Conservation (phyloP, 75 land plant species). For the Azolla pinnata region DNA sequence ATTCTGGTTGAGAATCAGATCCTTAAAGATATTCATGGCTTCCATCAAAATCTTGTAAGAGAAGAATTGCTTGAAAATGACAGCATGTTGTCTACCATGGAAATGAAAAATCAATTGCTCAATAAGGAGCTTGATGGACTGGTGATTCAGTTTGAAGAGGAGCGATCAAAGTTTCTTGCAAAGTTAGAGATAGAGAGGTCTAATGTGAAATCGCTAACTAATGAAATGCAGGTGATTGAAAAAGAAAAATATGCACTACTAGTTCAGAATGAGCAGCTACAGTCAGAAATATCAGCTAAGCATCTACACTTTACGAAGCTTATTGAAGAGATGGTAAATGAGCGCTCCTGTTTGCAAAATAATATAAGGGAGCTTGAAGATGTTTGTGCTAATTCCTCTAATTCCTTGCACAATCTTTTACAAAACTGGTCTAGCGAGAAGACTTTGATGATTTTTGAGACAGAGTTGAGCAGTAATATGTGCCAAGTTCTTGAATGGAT, state of each 20-base stretch:
- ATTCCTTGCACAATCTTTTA: background rate
- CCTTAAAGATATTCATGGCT: background rate
- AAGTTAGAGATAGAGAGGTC: no score
- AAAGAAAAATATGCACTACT: no score
- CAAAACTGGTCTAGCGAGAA: background rate
- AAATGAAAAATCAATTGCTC: constrained; percentile 15
- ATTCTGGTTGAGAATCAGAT: constrained; percentile 2
- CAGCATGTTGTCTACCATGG: background rate
- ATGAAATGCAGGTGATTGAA: no score
- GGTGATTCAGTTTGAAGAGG: constrained; percentile 6
- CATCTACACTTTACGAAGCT: no score
- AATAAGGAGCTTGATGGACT: constrained; percentile 12
- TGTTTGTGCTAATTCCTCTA: background rate
- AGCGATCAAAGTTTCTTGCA: constrained; percentile 16
- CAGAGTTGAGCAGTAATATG: background rate
- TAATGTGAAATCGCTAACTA: no score
- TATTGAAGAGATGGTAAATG: no score
- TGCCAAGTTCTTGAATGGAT: background rate
- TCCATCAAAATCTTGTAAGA: background rate
- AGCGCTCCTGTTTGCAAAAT: no score
- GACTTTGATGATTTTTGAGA: background rate
- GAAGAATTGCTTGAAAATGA: background rate
- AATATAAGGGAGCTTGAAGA: background rate
- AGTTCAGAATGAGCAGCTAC: no score
- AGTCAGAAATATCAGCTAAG: no score